phyloP scores from a whole-genome alignment of 345 rosid species.

The Moringa oleifera region DNA sequence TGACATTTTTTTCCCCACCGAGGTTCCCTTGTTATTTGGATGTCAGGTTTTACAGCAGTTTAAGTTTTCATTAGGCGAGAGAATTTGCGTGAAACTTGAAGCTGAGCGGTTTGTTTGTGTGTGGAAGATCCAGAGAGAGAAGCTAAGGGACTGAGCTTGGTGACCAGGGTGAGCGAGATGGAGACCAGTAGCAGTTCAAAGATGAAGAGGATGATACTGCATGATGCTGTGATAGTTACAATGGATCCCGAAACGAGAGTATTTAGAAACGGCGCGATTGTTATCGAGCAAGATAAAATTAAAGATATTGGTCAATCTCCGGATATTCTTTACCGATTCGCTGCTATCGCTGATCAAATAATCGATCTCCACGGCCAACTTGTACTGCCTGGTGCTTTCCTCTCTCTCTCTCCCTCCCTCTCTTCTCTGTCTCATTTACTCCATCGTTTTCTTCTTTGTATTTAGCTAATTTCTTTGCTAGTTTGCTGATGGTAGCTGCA shows the following conservation, averaged over 20 bases:
- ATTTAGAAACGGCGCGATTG: conserved; percentile 47
- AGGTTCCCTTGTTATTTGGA: no score
- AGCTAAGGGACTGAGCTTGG: no score
- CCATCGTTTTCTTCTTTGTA: background rate
- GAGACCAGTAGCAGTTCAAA: conserved; percentile 15
- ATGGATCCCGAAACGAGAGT: conserved; percentile 43
- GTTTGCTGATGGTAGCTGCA: no score
- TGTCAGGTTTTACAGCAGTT: no score
- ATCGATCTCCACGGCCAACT: conserved; percentile 51
- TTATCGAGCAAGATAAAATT: conserved; percentile 38
- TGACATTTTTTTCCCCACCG: no score
- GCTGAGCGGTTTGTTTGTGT: no score
- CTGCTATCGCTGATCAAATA: conserved; percentile 27
- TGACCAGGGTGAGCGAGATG: conserved; percentile 10
- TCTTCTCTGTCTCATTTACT: no score
- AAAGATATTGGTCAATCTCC: conserved; percentile 50
- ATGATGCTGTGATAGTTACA: conserved; percentile 47
- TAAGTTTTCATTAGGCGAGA: no score
- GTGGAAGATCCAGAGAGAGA: no score
- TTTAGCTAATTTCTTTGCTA: background rate
- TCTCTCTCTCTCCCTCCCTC: no score
- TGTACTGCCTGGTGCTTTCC: conserved; percentile 57
- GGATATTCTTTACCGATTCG: conserved; percentile 36
- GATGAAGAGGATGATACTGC: conserved; percentile 25
- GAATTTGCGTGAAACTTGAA: no score